Conservation (phyloP, 2,329 filamentous ascomycete genomes). For the Aspergillus caelatus region DNA sequence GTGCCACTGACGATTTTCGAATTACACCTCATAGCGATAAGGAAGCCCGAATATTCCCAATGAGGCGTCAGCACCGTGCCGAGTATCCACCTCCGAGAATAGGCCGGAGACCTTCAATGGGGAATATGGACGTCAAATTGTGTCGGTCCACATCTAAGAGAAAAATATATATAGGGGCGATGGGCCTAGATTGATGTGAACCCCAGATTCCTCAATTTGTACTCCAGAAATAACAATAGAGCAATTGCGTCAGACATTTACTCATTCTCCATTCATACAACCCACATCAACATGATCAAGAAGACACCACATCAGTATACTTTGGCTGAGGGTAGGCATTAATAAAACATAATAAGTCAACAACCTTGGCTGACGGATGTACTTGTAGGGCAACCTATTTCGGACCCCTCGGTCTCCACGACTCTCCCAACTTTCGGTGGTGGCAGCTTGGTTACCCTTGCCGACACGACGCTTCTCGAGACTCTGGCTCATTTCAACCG, state of each 20-base stretch:
- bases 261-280: not conserved
- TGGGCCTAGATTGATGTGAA: not conserved
- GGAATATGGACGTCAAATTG: not conserved
- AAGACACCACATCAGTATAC: slow-evolving; percentile 1
- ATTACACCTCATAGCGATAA: not conserved
- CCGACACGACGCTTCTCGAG: slow-evolving; percentile 65
- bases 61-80: not conserved
- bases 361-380: slow-evolving; percentile 25
- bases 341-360: not conserved
- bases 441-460: slow-evolving; percentile 50
- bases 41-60: not conserved
- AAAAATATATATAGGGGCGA: not conserved
- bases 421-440: slow-evolving; percentile 29
- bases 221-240: not conserved
- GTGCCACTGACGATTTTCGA: not conserved
- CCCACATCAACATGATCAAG: not conserved
- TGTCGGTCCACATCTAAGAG: not conserved
- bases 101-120: not conserved
- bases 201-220: not conserved
- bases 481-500: slow-evolving; percentile 63
- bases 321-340: not conserved
- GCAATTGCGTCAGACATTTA: not conserved
- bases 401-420: slow-evolving; percentile 25
- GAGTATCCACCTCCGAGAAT: slow-evolving; percentile 4
- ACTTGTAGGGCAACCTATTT: slow-evolving; percentile 28